phyloP scores from a whole-genome alignment of 805 yeast species.

The Tetrapisispora pingtungensis region DNA sequence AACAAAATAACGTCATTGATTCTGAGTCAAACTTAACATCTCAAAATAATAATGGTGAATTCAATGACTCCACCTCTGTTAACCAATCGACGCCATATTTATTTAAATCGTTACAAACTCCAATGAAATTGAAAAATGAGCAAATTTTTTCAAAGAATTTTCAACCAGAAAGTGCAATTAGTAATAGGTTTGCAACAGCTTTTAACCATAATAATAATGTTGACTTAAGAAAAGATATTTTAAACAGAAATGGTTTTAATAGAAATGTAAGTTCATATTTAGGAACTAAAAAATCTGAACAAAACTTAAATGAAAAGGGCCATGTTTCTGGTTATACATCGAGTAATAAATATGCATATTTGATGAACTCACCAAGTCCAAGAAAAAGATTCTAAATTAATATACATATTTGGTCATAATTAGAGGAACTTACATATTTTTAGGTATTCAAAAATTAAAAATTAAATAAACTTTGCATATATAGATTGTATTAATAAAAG shows the following conservation, averaged over 20 bases:
- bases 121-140: constrained; percentile 12
- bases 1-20: neutral
- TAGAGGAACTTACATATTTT: no score
- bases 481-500: neutral
- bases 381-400: constrained; percentile 8
- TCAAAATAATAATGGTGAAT: neutral
- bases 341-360: constrained; percentile 27
- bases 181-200: constrained; percentile 19
- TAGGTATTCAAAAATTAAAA: no score
- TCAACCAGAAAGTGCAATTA: constrained; percentile 1
- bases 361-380: constrained; percentile 28
- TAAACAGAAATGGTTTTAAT: neutral
- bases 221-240: constrained; percentile 5
- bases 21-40: neutral
- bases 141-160: neutral
- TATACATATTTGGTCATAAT: neutral
- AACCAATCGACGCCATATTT: constrained; percentile 14
- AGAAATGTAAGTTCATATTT: neutral
- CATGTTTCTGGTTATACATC: constrained; percentile 24
- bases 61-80: neutral
- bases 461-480: neutral
- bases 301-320: neutral
- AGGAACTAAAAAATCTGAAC: neutral
- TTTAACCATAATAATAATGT: constrained; percentile 9
- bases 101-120: constrained; percentile 23